phyloP scores from a whole-genome alignment of 345 rosid genomes.

The Abelmoschus esculentus region DNA sequence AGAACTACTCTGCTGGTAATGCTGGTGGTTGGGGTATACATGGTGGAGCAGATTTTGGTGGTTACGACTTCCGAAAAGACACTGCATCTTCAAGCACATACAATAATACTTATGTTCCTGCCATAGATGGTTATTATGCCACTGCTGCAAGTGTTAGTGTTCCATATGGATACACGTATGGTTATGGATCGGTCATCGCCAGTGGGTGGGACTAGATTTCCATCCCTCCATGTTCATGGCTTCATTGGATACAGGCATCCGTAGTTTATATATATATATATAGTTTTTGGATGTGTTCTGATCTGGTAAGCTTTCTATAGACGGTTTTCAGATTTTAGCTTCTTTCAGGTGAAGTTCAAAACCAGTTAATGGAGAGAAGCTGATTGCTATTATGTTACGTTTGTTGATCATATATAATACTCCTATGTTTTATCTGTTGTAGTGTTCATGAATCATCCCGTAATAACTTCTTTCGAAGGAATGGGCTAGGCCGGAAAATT shows the following conservation, averaged over 20 bases:
- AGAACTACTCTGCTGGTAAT: slow-evolving; percentile 37
- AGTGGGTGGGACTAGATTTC: slow-evolving; percentile 35
- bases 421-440: too few species aligned
- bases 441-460: too few species aligned
- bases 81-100: slow-evolving; percentile 10
- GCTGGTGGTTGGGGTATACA: slow-evolving; percentile 1
- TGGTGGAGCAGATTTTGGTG: slow-evolving; percentile 31
- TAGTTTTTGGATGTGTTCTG: neutral
- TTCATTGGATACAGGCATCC: too few species aligned
- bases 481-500: too few species aligned
- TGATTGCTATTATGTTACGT: neutral
- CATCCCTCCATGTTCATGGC: too few species aligned
- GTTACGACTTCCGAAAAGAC: slow-evolving; percentile 36
- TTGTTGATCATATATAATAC: neutral
- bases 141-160: slow-evolving; percentile 5
- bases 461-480: too few species aligned
- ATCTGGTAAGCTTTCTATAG: neutral
- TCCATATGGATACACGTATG: neutral
- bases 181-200: slow-evolving; percentile 20
- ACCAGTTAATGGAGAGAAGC: neutral
- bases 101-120: neutral
- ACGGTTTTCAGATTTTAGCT: neutral
- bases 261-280: too few species aligned
- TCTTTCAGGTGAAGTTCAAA: neutral
- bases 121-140: neutral